Percentiles rank a stretch among this genome's conserved stretches.
These are phyloP conservation scores for Tricholomella constricta DNA, from an alignment of 768 basidiomycete species.

Conservation along the genomic window DNA sequence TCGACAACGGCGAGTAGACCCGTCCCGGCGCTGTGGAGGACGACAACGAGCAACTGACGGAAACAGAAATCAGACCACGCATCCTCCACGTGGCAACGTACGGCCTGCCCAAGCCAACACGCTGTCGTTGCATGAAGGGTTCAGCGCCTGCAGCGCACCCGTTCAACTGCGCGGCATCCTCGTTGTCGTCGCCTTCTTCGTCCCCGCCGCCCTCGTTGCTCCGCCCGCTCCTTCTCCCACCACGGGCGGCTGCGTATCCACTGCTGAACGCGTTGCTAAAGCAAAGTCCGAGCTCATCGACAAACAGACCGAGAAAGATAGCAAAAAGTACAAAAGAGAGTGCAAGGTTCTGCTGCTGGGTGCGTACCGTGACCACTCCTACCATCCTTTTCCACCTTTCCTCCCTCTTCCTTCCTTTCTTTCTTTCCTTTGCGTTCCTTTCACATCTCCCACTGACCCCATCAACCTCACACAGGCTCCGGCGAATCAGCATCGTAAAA, in stretches of 20 bases:
- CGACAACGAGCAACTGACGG: background rate
- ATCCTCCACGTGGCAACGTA: too few relatives aligned
- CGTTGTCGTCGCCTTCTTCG: too few relatives aligned
- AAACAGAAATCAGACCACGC: background rate
- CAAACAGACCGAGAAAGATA: slow-evolving; percentile 83
- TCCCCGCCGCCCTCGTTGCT: too few relatives aligned
- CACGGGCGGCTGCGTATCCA: too few relatives aligned
- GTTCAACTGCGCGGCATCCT: too few relatives aligned
- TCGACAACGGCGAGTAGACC: slow-evolving; percentile 11
- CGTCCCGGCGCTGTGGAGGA: background rate
- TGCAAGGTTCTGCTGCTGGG: too few relatives aligned
- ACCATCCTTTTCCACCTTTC: slow-evolving; percentile 28
- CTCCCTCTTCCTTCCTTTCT: background rate
- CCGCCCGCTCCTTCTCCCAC: too few relatives aligned
- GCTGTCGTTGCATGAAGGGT: too few relatives aligned
- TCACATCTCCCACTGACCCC: background rate
- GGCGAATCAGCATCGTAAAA: slow-evolving; percentile 94
- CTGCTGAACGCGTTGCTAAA: slow-evolving; percentile 57
- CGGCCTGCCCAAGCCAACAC: too few relatives aligned
- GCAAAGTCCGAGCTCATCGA: slow-evolving; percentile 76
- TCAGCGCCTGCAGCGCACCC: too few relatives aligned
- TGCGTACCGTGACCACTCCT: too few relatives aligned
- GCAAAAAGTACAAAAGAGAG: too few relatives aligned
- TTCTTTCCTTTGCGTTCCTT: background rate
- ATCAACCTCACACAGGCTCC: slow-evolving; percentile 75